Conservation (phyloP, 768 basidiomycete species). For the Hygrophoropsis aurantiaca region DNA sequence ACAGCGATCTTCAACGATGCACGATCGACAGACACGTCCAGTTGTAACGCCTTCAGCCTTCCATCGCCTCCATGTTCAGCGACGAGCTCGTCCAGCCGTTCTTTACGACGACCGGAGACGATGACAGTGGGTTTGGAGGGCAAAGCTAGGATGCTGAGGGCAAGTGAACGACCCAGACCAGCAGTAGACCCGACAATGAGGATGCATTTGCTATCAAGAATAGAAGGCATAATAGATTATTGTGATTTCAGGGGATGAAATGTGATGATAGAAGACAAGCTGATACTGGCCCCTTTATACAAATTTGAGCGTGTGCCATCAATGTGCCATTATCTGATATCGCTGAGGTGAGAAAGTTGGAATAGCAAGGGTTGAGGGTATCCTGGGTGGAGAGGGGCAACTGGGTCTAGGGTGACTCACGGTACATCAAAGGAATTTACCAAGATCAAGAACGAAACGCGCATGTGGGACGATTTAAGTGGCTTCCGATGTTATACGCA, state of each 20-base stretch:
- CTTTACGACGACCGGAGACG: constrained; percentile 49
- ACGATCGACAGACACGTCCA: constrained; percentile 44
- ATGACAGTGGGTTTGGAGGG: constrained; percentile 51
- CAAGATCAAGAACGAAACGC: too few species aligned
- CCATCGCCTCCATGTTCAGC: constrained; percentile 20
- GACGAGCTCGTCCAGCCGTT: constrained; percentile 51
- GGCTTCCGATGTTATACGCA: too few species aligned
- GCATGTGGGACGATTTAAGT: too few species aligned
- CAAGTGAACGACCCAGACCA: constrained; percentile 58
- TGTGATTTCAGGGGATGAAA: too few species aligned
- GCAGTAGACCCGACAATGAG: constrained; percentile 58
- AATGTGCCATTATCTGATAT: too few species aligned
- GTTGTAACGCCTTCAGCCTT: constrained; percentile 40
- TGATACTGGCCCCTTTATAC: too few species aligned
- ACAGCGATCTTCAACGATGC: constrained; percentile 41
- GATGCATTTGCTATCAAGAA: constrained; percentile 49
- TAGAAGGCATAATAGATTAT: constrained; percentile 32
- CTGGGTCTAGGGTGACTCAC: too few species aligned
- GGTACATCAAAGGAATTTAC: too few species aligned
- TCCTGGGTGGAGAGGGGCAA: too few species aligned
- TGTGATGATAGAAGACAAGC: too few species aligned
- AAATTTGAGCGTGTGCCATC: background rate
- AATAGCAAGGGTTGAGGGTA: too few species aligned
- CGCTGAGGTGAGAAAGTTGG: too few species aligned
- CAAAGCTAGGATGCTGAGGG: constrained; percentile 46